Base-by-base conservation (phyloP, 2,329 filamentous ascomycete species). In the Kalmusia sp. region DNA sequence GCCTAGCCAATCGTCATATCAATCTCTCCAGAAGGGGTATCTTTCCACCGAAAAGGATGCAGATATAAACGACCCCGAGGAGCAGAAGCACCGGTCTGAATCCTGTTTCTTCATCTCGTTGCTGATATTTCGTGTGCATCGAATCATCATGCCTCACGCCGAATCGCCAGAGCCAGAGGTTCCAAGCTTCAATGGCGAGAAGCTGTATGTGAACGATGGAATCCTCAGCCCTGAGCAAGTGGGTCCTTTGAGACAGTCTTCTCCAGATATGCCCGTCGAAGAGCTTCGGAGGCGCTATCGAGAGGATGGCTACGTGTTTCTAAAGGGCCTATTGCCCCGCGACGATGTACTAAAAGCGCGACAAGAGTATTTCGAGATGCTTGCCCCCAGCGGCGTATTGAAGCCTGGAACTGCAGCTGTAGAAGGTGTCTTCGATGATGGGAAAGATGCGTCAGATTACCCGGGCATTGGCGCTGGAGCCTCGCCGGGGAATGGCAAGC, bases 361-460 rank as follows among this genome's bases (percentile, higher is more conserved):
- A 1, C 71, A 79, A 50, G 68, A 76, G 27, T 87, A 86, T 65
- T 87, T 86, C 64, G 68, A 72, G 3, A 79, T 80, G 37, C 72
- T 87, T 4, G 72, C 79, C 1, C 78, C 84, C 1, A 86, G 79
- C 24, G 83, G 82, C 1, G 79, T 88, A 30, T 71, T 88, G 1
- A 80, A 83, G 54, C 79, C 81, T 0, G 81, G 77, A 30, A 82
- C 80, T 0, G 66, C 76, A 4, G 75, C 81, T 0, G 77, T 83
- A 0, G 76, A 84, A 1, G 84, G 84, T 0, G 78, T 86, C 49
- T 86, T 84, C 60, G 77, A 84, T 61, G 43, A 70, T 0, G 50
- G 68, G 0, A 79, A 79, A 49, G 66, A 76, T 31, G 68, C 73
- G 9, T 64, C 71, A 14, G 73, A 81, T 33, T 84, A 76, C 51